Conservation (phyloP, 352 stramenopile genomes). For the Globisporangium abappressorium region DNA sequence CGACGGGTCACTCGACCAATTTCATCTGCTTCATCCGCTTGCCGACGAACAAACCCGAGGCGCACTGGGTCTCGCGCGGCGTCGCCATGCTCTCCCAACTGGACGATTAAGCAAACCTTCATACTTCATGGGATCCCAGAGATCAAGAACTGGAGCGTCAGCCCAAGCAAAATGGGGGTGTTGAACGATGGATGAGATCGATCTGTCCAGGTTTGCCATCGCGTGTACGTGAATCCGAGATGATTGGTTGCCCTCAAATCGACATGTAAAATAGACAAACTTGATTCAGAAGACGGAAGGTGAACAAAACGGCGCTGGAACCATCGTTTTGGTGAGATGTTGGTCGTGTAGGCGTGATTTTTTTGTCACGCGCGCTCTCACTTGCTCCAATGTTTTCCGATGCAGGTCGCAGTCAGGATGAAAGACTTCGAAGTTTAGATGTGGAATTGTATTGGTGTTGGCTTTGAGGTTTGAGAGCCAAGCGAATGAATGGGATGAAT, state of each 20-base stretch:
- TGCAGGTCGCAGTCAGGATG: background rate
- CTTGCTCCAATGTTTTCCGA: background rate
- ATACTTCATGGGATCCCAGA: background rate
- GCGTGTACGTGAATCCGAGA: background rate
- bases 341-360: background rate
- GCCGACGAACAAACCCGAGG: slow-evolving; percentile 67
- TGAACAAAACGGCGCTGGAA: background rate
- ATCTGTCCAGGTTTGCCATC: background rate
- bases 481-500: background rate
- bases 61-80: slow-evolving; percentile 92
- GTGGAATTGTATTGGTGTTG: background rate
- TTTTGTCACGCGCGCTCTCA: background rate
- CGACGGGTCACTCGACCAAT: slow-evolving; percentile 94
- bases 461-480: too few relatives aligned
- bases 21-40: slow-evolving; percentile 94
- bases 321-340: background rate
- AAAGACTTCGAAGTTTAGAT: background rate
- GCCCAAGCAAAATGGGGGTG: background rate
- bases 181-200: background rate
- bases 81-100: slow-evolving; percentile 92
- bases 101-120: slow-evolving; percentile 57
- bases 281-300: background rate
- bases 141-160: background rate
- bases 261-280: background rate
- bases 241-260: background rate